Percentiles rank a stretch among this genome's conserved stretches.
phyloP scores from a whole-genome alignment of 2,329 filamentous ascomycete species.

The Sphaerostilbella broomeana region DNA sequence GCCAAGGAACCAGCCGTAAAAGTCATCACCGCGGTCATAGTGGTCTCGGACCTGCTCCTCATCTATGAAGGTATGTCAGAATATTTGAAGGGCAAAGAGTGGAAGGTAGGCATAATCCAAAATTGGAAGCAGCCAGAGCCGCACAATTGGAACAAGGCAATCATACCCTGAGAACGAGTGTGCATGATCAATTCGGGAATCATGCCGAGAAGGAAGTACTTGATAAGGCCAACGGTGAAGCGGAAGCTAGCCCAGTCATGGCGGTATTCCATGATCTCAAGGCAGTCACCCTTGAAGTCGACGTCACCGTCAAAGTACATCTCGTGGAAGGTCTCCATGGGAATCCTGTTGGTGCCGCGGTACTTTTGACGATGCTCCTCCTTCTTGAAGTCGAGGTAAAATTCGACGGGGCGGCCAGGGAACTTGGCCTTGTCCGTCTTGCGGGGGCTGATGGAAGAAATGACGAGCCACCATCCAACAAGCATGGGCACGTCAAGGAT shows the following conservation, averaged over 20 bases:
- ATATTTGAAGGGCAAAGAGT: background rate
- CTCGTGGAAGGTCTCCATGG: constrained; percentile 91
- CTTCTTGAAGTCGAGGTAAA: constrained; percentile 81
- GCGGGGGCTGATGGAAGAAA: constrained; percentile 76
- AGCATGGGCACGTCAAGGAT: constrained; percentile 75
- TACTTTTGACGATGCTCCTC: constrained; percentile 58
- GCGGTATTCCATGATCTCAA: constrained; percentile 86
- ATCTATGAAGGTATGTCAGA: constrained; percentile 34
- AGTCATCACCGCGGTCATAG: constrained; percentile 97
- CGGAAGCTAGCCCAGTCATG: constrained; percentile 96
- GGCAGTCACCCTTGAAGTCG: constrained; percentile 87
- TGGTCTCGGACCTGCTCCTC: constrained; percentile 97
- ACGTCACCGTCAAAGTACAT: constrained; percentile 96
- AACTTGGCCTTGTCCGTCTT: constrained; percentile 87
- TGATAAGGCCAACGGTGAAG: constrained; percentile 80
- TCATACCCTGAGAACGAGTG: constrained; percentile 75
- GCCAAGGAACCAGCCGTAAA: constrained; percentile 97
- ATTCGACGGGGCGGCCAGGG: constrained; percentile 80
- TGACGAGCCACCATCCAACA: constrained; percentile 71
- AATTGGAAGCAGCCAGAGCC: too few relatives aligned
- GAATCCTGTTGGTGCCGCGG: constrained; percentile 71
- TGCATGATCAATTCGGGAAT: constrained; percentile 89
- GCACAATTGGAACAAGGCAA: too few relatives aligned
- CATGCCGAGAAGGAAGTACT: constrained; percentile 81
- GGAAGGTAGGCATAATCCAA: background rate